Conservation (phyloP, 257 asterid species). For the Scutellaria barbata region DNA sequence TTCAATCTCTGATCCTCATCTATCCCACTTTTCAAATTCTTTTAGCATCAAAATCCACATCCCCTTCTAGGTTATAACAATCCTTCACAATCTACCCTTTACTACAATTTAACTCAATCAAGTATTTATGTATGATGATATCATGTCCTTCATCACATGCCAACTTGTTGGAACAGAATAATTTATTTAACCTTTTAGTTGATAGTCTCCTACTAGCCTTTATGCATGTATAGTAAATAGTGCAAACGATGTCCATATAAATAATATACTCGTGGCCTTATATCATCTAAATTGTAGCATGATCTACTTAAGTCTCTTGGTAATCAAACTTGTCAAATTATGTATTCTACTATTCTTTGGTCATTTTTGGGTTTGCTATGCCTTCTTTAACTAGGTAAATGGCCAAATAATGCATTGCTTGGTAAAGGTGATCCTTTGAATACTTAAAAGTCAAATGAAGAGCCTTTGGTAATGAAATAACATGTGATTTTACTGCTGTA, state of each 20-base stretch:
- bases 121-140: background rate
- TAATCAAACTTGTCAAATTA: background rate
- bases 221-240: background rate
- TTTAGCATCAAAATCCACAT: background rate
- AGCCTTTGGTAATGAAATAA: background rate
- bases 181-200: background rate
- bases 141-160: background rate
- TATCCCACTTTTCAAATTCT: background rate
- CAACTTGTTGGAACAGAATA: background rate
- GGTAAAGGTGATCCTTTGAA: background rate
- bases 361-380: slow-evolving; percentile 19
- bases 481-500: background rate
- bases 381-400: slow-evolving; percentile 15
- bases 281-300: background rate
- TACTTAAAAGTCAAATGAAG: background rate
- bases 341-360: background rate
- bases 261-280: background rate
- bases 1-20: background rate
- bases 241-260: slow-evolving; percentile 12
- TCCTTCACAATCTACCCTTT: background rate
- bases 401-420: background rate
- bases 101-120: background rate
- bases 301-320: slow-evolving; percentile 10
- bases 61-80: background rate
- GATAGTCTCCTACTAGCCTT: background rate